Evolutionary conservation across 345 rosid genomes (phyloP).

Genomic region (Salix exigua): DNA sequence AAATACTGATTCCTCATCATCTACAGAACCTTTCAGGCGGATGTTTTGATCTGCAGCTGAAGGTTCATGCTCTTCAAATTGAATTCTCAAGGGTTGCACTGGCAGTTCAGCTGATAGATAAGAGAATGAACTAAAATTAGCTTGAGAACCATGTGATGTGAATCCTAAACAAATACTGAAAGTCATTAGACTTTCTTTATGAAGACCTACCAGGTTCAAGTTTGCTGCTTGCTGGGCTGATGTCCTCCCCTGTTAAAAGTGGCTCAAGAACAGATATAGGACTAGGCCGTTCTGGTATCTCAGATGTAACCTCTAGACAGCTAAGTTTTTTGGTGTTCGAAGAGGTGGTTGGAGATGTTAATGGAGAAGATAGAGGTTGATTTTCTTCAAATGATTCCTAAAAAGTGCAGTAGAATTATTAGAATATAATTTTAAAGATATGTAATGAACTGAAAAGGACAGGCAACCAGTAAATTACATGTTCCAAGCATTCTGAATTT

Average conservation of each 20-base stretch:
- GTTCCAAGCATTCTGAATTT: conserved; percentile 24
- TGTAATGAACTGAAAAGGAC: conserved; percentile 8
- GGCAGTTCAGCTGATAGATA: conserved; percentile 44
- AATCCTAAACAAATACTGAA: conserved; percentile 3
- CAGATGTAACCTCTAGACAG: conserved; percentile 41
- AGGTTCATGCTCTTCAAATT: conserved; percentile 52
- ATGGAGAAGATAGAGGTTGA: conserved; percentile 39
- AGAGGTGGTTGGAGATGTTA: conserved; percentile 43
- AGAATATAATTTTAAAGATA: not conserved
- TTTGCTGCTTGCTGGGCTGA: conserved; percentile 54
- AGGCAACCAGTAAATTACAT: conserved; percentile 33
- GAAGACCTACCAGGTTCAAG: conserved; percentile 51
- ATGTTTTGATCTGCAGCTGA: conserved; percentile 28
- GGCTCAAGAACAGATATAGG: conserved; percentile 93
- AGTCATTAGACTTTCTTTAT: not conserved
- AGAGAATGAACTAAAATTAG: conserved; percentile 28
- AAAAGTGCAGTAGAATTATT: conserved; percentile 13
- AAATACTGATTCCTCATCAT: conserved; percentile 45
- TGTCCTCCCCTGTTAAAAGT: conserved; percentile 56
- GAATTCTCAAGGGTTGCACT: conserved; percentile 53
- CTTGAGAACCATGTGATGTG: not conserved
- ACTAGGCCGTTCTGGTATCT: conserved; percentile 60
- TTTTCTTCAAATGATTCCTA: conserved; percentile 43
- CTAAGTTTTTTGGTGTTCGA: conserved; percentile 34
- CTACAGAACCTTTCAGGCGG: conserved; percentile 35